Base-by-base conservation (phyloP, 768 basidiomycete genomes). In the button mushroom (Agaricus bisporus) region DNA sequence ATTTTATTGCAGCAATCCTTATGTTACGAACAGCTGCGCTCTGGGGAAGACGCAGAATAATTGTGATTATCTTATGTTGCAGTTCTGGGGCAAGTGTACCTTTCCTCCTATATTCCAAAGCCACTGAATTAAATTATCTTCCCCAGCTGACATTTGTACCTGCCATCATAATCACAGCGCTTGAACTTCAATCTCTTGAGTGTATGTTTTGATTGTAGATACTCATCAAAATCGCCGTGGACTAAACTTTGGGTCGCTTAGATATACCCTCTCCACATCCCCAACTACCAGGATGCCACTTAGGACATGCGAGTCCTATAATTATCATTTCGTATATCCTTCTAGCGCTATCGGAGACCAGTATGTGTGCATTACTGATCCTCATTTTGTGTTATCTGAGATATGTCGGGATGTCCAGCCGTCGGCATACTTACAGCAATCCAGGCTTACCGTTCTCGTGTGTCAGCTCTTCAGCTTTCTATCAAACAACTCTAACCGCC, bases 21-120 rank as follows among this genome's bases (percentile, higher is more conserved):
- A 66, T 73, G 59, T 55, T 76, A 5, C 73, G 74, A 5, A 76
- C 74, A 8, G 73, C 74, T 50, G 75, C 74, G 3, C 67, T 77
- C 20, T 77, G 72, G 72, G 70, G 70, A 56, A 62, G 73, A 15
- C 68, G 63, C 49, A 71, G 67, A 8, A 46, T 61, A 9, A 63
- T 75, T 5, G 56, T 70, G 9, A 50, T 70, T 14, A 63, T 66
- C 20, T 64, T 74, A 5, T 66, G 59, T 20, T 32, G 62, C 17
- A 61, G 70, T 15, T 59, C 63, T 14, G 11, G 57, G 18, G 63
- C 62, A 18, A 28, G 61, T 55, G 3, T 48, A 26, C 15, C 14
- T 8, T 29, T 41, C 25, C 17, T 5, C 15, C 14, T 25, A n/a
- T 22, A 5, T 15, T 20, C 4, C 22, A 1, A 32, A 32, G 22